Evolutionary conservation across 2,329 filamentous ascomycete genomes (phyloP), one percentile per base, ranked within the genome.

Genomic region (Colletotrichum somersetense): DNA sequence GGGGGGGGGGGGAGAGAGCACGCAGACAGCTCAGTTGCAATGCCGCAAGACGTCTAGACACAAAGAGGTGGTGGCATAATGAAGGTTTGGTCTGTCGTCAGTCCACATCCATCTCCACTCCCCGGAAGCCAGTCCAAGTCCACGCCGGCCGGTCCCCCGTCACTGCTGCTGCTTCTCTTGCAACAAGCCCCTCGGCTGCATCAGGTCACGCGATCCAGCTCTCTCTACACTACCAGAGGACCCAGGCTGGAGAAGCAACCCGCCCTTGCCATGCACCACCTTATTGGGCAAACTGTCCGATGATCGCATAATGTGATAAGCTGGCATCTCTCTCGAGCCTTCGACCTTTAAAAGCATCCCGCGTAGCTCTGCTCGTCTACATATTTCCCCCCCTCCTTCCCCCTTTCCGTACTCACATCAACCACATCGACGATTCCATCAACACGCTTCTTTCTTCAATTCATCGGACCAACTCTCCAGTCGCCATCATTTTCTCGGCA

Each of bases 171-270:
- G 63, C 66, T 72, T 69, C 65, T 58, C 69, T 68, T 64, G 69
- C 69, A 57, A 66, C 61, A 35, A 62, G 59, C 53, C 66, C 70
- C 58, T 67, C 59, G 46, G 70, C 46, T 75, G 75, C 71, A 72
- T 68, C 72, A 76, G 73, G 75, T 76, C 75, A 76, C 75, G 75
- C 75, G 75, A 75, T 76, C 68, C 59, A 40, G 40, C 66, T 66
- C 65, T 57, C 56, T 57, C 12, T 38, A 30, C 30, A 30, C 30
- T 30, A 40, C 53, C 33, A 66, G 53, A 64, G 33, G 63, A 53
- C 58, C 68, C 65, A 71, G 68, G 57, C 58, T 57, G 52, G 59
- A 62, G 42, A 56, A 57, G 35, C 53, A 48, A 33, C 44, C 35
- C 26, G 65, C 66, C 67, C 57, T 67, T 62, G 35, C 33, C 35